phyloP scores from a whole-genome alignment of 2,329 filamentous ascomycete species.

The Apiospora aurea region DNA sequence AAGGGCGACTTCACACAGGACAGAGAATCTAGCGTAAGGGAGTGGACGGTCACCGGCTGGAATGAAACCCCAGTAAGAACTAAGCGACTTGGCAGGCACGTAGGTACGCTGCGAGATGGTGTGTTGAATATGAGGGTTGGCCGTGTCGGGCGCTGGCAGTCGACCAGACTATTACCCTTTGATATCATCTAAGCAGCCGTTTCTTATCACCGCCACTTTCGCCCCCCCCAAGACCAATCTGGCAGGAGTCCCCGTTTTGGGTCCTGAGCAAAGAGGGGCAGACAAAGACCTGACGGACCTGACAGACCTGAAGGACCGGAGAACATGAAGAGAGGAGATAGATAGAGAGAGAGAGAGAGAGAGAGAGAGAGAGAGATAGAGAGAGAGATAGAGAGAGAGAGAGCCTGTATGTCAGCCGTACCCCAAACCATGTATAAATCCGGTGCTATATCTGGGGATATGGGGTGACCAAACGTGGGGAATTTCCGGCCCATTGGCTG shows the following conservation, averaged over 20 bases:
- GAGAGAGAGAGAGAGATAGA: not conserved
- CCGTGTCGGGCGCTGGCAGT: not conserved
- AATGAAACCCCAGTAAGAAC: not conserved
- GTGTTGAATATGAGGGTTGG: constrained; percentile 4
- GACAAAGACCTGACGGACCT: not conserved
- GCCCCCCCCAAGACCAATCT: not conserved
- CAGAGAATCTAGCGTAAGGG: not conserved
- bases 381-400: not conserved
- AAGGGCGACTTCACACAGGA: not conserved
- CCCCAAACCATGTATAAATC: not conserved
- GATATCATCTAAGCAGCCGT: constrained; percentile 7
- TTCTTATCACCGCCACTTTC: constrained; percentile 4
- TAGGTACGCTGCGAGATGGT: not conserved
- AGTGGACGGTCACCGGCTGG: not conserved
- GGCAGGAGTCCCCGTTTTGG: constrained; percentile 13
- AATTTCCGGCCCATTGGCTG: not conserved
- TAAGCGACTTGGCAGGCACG: constrained; percentile 18
- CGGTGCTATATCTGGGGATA: constrained; percentile 9
- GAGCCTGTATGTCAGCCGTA: constrained; percentile 11
- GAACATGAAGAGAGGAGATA: not conserved
- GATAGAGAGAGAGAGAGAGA: not conserved
- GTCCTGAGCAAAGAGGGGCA: not conserved
- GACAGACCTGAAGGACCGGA: not conserved
- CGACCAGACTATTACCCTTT: constrained; percentile 5
- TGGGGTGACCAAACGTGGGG: constrained; percentile 6